phyloP scores from a whole-genome alignment of 2,329 filamentous ascomycete genomes.

The Emergomyces orientalis region DNA sequence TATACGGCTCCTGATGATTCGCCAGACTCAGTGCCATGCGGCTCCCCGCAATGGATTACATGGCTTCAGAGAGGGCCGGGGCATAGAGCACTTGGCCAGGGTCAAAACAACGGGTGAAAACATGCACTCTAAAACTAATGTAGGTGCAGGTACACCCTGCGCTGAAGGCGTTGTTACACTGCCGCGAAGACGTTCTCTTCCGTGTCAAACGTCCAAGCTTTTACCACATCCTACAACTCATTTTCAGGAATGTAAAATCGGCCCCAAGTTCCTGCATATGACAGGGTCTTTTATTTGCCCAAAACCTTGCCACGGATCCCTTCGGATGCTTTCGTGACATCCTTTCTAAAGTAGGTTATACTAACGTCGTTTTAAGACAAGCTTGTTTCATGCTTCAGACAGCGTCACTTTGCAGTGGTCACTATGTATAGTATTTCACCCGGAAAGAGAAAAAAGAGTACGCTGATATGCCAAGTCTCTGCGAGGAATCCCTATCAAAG shows the following conservation, averaged over 20 bases:
- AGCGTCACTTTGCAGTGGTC: neutral
- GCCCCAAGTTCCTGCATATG: no score
- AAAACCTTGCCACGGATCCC: no score
- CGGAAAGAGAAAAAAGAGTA: neutral
- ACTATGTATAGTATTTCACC: neutral
- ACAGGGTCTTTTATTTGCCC: no score
- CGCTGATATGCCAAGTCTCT: neutral
- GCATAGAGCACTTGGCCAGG: neutral
- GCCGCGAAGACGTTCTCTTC: neutral
- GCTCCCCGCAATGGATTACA: neutral
- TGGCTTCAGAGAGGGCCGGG: neutral
- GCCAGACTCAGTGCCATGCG: no score
- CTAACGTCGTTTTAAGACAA: neutral
- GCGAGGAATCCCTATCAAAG: neutral
- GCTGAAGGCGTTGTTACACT: neutral
- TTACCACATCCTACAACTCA: no score
- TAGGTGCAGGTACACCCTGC: neutral
- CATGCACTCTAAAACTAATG: neutral
- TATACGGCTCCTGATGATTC: no score
- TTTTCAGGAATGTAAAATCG: no score
- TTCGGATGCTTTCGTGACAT: no score
- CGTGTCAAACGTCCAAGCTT: neutral
- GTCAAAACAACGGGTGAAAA: neutral
- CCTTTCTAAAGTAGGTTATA: no score
- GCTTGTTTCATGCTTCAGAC: neutral